These are phyloP conservation scores for Penicillium sp. DNA, from an alignment of 2,329 filamentous ascomycete species.

Conservation along the genomic window DNA sequence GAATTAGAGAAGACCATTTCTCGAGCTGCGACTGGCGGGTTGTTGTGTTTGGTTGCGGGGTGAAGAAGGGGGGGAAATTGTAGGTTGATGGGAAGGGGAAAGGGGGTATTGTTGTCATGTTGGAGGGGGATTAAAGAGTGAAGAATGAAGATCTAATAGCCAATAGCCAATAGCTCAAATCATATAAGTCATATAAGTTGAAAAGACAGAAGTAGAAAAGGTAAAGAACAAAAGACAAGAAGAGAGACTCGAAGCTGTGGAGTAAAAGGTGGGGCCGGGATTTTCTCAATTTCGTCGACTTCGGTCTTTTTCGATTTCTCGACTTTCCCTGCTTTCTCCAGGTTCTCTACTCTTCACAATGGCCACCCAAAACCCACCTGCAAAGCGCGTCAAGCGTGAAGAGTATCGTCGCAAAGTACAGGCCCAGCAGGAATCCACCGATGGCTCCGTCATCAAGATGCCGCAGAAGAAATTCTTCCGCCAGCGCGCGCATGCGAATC, in stretches of 20 bases:
- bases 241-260: conserved; percentile 3
- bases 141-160: too few relatives aligned
- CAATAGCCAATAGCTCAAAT: not conserved
- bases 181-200: not conserved
- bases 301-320: conserved; percentile 1
- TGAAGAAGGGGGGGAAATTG: conserved; percentile 55
- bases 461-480: conserved; percentile 96
- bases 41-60: conserved; percentile 46
- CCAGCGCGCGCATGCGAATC: conserved; percentile 94
- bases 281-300: conserved; percentile 6
- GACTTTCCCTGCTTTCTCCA: conserved; percentile 5
- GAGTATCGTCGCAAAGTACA: conserved; percentile 53
- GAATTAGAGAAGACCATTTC: conserved; percentile 85
- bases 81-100: conserved; percentile 45
- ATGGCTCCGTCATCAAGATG: conserved; percentile 52
- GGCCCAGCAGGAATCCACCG: conserved; percentile 20
- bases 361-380: conserved; percentile 36
- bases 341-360: conserved; percentile 12
- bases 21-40: conserved; percentile 56
- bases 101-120: conserved; percentile 17
- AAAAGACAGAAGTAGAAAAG: not conserved
- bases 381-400: conserved; percentile 65
- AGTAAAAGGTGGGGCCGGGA: conserved; percentile 13
- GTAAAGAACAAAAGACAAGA: not conserved
- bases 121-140: not conserved